Evolutionary conservation across 2,329 filamentous ascomycete genomes (phyloP), one percentile per base, ranked within the genome.

Genomic region (Cytospora chrysosperma): DNA sequence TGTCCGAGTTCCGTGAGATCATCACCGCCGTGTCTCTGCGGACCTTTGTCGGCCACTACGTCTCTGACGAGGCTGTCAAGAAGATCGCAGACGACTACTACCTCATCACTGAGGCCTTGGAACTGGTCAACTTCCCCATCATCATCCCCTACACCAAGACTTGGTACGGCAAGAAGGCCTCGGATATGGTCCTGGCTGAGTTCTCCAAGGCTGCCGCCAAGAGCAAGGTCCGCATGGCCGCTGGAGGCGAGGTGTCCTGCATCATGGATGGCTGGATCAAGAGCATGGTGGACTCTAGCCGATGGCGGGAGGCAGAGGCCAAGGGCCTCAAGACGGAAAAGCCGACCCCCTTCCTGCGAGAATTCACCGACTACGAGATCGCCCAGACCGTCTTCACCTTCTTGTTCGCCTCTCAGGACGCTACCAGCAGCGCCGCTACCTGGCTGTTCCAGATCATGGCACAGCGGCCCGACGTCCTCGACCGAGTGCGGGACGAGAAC

Each of bases 51-150:
- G 95, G 95, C 50, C 88, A 97, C 81, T 98, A 98, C 80, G 94
- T 97, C 77, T 88, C 89, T 53, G 91, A 97, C 65, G 90, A 92
- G 75, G 87, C 90, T 56, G 88, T 98, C 72, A 94, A 96, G 85
- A 93, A 91, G 82, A 95, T 98, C 68, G 90, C 94, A 66, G 90
- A 97, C 77, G 93, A 98, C 78, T 99, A 97, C 81, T 98, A 96
- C 78, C 86, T 94, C 68, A 96, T 98, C 74, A 98, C 95, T 17
- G 94, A 91, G 63, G 95, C 95, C 26, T 86, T 98, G 69, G 95
- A 99, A 78, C 85, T 98, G 54, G 95, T 99, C 82, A 98, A 98
- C 82, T 97, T 98, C 82, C 94, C 95, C 65, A 90, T 98, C 78
- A 97, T 98, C 74, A 78, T 98, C 49, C 94, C 94, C 47, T 98